Conservation (phyloP, 2,329 filamentous ascomycete genomes). For the Graphilbum sp. region DNA sequence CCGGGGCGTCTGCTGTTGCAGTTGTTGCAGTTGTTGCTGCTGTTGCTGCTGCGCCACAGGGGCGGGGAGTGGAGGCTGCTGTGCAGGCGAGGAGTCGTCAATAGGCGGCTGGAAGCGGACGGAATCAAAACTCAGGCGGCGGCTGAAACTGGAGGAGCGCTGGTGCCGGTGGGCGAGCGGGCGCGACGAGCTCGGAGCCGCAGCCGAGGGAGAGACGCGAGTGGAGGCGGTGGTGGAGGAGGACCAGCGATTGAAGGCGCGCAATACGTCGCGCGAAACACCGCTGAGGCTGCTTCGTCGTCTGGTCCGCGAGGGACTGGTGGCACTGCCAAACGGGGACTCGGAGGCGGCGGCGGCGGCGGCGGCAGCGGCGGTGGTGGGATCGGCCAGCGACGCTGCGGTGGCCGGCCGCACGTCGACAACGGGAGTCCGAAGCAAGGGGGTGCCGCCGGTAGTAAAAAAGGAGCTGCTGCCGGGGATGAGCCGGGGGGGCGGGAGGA, state of each 20-base stretch:
- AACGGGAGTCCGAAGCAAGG: not conserved
- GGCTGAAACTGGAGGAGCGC: constrained; percentile 17
- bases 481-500: constrained; percentile 21
- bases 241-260: constrained; percentile 36
- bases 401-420: constrained; percentile 9
- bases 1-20: constrained; percentile 14
- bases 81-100: too few relatives aligned
- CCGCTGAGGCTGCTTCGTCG: constrained; percentile 18
- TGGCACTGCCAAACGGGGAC: constrained; percentile 3
- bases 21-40: not conserved
- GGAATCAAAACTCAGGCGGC: constrained; percentile 28
- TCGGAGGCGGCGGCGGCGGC: not conserved
- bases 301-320: constrained; percentile 19
- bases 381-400: not conserved
- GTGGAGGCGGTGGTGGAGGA: constrained; percentile 37
- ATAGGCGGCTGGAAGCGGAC: constrained; percentile 13
- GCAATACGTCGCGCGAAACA: constrained; percentile 26
- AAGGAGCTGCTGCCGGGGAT: not conserved
- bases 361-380: constrained; percentile 2
- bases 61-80: too few relatives aligned
- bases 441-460: constrained; percentile 3
- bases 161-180: constrained; percentile 14
- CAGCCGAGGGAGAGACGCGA: constrained; percentile 19
- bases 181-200: not conserved
- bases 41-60: too few relatives aligned